phyloP scores from a whole-genome alignment of 2,329 filamentous ascomycete genomes.

The Cladosporium austrohemisphaericum region DNA sequence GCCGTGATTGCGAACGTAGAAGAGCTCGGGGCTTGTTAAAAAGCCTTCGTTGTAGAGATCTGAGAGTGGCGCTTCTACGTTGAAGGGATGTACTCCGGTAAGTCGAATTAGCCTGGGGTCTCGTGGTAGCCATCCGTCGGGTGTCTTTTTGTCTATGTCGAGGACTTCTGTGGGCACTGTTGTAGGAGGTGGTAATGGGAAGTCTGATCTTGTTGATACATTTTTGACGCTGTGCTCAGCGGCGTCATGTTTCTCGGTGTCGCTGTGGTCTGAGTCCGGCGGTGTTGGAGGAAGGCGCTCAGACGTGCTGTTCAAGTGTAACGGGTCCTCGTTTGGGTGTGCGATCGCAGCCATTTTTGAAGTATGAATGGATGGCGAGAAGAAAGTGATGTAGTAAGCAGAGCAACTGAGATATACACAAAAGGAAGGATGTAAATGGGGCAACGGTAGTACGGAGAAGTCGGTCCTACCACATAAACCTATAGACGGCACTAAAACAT shows the following conservation, averaged over 20 bases:
- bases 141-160: conserved; percentile 74
- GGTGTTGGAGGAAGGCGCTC: conserved; percentile 35
- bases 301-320: conserved; percentile 22
- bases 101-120: conserved; percentile 79
- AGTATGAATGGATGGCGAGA: not conserved
- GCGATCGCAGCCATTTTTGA: conserved; percentile 15
- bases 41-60: conserved; percentile 78
- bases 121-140: conserved; percentile 74
- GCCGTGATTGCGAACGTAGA: conserved; percentile 91
- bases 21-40: conserved; percentile 79
- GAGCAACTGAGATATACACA: not conserved
- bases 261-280: conserved; percentile 33
- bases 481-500: no score
- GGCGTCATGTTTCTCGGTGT: conserved; percentile 27
- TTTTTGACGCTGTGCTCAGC: conserved; percentile 54
- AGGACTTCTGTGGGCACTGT: conserved; percentile 59
- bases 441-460: not conserved
- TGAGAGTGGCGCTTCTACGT: conserved; percentile 78
- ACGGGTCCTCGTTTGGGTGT: conserved; percentile 23
- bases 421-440: not conserved
- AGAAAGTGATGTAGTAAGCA: conserved; percentile 3
- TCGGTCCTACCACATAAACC: not conserved
- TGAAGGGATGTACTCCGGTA: conserved; percentile 87
- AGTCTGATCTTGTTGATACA: conserved; percentile 39
- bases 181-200: conserved; percentile 67